Base-by-base conservation (phyloP, 2,329 filamentous ascomycete species). In the Aureobasidium vineae region DNA sequence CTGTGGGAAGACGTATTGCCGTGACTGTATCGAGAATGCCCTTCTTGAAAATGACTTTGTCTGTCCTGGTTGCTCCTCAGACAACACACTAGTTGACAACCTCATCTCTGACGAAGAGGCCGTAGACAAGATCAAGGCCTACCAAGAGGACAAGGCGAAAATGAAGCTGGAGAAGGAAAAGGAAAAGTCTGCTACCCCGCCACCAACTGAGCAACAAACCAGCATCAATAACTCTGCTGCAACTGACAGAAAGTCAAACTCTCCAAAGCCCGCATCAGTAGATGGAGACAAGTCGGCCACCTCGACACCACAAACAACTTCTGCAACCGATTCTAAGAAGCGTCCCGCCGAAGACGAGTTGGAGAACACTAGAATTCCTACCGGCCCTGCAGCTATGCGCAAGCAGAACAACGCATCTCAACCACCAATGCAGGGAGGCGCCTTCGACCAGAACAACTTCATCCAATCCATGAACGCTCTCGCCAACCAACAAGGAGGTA, bases 21-120 rank as follows among this genome's bases (percentile, higher is more conserved):
- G 95, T 86, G 92, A 97, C 78, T 99, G 95, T 89, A 97, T 99
- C 81, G 96, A 95, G 78, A 97, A 97, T 86, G 91, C 93, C 80
- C 88, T 99, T 80, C 94, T 97, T 81, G 93, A 98, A 83, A 95
- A 90, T 86, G 95, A 99, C 85, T 92, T 99, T 80, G 84, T 93
- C 79, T 99, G 95, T 79, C 95, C 95, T 70, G 89, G 88, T 72
- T 99, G 95, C 83, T 87, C 91, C 79, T 90, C 89, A 70, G 92
- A 97, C 77, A 91, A 91, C 75, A 91, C 97, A 70, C 84, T 97
- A 74, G 90, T 98, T 80, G 94, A 97, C 84, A 90, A 97, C 79
- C 86, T 99, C 72, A 86, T 88, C 75, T 54, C 88, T 70, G 92
- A 98, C 79, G 89, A 91, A 71, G 91, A 95, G 73, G 92, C 90